Percentiles rank a stretch among this genome's conserved stretches.
These are phyloP conservation scores for Xylaria sp. DNA, from an alignment of 2,329 filamentous ascomycete species.

Conservation along the genomic window DNA sequence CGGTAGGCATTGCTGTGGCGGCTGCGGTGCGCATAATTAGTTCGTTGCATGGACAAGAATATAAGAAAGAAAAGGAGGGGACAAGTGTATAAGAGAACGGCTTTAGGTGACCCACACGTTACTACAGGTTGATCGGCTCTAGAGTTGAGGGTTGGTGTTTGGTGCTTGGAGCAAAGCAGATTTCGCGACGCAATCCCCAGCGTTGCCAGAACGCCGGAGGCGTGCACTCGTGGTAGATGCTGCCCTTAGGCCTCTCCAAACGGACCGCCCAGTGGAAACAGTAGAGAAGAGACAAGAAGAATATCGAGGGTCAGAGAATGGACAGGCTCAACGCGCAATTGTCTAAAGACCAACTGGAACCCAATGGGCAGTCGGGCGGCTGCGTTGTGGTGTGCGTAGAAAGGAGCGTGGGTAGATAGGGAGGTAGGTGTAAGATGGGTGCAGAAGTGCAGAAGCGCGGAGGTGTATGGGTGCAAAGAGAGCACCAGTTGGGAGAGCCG, in stretches of 20 bases:
- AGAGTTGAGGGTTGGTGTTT: neutral
- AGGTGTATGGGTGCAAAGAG: too few relatives aligned
- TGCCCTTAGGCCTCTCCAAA: neutral
- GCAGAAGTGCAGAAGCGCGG: too few relatives aligned
- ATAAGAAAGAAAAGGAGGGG: neutral
- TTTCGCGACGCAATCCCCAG: constrained; percentile 4
- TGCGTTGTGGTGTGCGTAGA: neutral
- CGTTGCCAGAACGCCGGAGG: neutral
- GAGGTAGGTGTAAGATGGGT: constrained; percentile 3
- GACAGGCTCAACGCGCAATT: neutral
- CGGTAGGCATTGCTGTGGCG: constrained; percentile 14
- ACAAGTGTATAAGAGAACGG: neutral
- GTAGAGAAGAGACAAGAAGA: neutral
- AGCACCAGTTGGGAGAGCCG: too few relatives aligned
- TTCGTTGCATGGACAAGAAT: neutral
- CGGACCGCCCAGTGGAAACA: neutral
- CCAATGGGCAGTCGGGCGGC: neutral
- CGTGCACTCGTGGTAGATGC: neutral
- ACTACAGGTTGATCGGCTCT: neutral
- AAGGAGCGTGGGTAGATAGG: neutral
- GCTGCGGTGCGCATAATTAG: neutral
- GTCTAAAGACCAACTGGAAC: neutral
- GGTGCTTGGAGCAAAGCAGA: neutral
- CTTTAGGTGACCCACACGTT: neutral
- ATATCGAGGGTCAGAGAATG: constrained; percentile 10